These are phyloP conservation scores for Yarrowia galli DNA, from an alignment of 1,139 yeast species.

Conservation along the genomic window DNA sequence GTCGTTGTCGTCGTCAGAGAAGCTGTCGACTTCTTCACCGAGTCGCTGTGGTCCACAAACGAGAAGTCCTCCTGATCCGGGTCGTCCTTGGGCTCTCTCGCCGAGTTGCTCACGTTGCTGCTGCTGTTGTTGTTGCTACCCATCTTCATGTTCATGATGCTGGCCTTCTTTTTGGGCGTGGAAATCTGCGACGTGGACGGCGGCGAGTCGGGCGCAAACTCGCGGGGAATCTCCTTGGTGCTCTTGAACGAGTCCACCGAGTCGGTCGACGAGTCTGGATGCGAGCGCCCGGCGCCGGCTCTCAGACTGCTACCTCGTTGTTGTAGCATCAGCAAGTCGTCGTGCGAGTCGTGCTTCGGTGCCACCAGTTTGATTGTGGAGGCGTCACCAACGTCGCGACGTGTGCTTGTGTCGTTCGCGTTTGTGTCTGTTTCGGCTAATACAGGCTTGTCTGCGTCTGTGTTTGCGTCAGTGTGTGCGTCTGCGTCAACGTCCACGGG, in stretches of 20 bases:
- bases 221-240: constrained; percentile 35
- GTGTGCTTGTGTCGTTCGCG: neutral
- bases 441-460: neutral
- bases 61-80: constrained; percentile 30
- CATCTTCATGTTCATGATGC: too few relatives aligned
- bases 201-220: constrained; percentile 21
- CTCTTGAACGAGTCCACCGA: constrained; percentile 32
- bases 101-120: neutral
- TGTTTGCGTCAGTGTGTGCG: too few relatives aligned
- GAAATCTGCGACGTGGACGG: constrained; percentile 10
- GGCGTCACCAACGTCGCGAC: too few relatives aligned
- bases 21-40: neutral
- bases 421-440: neutral
- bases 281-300: neutral
- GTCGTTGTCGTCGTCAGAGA: too few relatives aligned
- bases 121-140: neutral
- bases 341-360: neutral
- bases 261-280: constrained; percentile 23
- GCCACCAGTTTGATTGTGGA: neutral
- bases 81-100: constrained; percentile 16
- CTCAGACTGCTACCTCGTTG: constrained; percentile 11
- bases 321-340: neutral
- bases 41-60: constrained; percentile 29
- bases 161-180: constrained; percentile 20
- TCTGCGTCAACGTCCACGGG: too few relatives aligned